phyloP scores from a whole-genome alignment of 208 protist genomes.

The Trypanosoma mega region DNA sequence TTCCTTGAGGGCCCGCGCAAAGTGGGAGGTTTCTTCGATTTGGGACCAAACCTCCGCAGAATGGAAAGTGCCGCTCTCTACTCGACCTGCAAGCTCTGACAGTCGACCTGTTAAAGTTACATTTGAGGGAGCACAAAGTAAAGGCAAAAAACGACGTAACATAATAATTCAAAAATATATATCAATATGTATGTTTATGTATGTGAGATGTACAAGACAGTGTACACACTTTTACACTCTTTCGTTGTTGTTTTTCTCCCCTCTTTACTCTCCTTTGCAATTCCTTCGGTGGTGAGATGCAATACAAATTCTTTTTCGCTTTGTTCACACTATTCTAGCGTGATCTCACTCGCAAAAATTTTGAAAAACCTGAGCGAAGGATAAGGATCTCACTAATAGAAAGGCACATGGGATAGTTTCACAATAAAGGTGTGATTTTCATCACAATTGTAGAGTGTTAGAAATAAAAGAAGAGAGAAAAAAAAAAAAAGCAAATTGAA shows the following conservation, averaged over 20 bases:
- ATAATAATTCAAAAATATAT: not conserved
- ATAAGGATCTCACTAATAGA: too few species aligned
- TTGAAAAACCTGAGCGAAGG: too few species aligned
- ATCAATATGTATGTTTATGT: not conserved
- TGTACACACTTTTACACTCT: too few species aligned
- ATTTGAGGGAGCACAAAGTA: constrained; percentile 8
- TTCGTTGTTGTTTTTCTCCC: too few species aligned
- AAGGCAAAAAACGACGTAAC: constrained; percentile 2
- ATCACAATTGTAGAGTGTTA: not conserved
- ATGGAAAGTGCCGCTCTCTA: constrained; percentile 11
- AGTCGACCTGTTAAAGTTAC: constrained; percentile 25
- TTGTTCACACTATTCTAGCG: too few species aligned
- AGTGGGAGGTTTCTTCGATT: constrained; percentile 28
- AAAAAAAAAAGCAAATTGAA: constrained; percentile 2
- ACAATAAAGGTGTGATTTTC: too few species aligned
- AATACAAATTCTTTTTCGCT: too few species aligned
- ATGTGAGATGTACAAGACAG: not conserved
- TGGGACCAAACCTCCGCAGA: constrained; percentile 40
- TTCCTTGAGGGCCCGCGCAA: constrained; percentile 57
- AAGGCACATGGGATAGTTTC: too few species aligned
- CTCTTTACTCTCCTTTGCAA: too few species aligned
- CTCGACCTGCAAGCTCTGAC: constrained; percentile 29
- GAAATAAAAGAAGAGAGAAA: not conserved
- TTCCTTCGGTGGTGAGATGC: too few species aligned
- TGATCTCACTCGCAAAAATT: too few species aligned